Percentiles rank a stretch among this genome's conserved stretches.
Evolutionary conservation across 2,329 filamentous ascomycete species (phyloP).

Genomic region (Sclerotinia minor): DNA sequence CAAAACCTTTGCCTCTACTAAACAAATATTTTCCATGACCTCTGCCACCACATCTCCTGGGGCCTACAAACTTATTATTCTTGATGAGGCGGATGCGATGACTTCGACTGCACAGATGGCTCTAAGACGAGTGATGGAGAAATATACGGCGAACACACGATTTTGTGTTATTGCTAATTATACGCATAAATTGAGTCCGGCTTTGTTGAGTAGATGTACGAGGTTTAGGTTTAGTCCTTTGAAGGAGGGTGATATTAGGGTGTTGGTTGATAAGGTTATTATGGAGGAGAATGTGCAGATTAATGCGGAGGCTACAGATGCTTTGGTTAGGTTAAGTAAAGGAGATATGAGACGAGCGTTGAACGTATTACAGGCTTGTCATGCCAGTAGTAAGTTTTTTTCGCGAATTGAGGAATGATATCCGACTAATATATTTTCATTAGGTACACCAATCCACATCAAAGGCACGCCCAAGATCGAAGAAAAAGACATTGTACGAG

Average conservation of each 20-base stretch:
- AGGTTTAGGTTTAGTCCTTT: slow-evolving; percentile 93
- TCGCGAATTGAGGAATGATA: background rate
- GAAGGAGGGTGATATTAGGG: slow-evolving; percentile 82
- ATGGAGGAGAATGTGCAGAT: slow-evolving; percentile 85
- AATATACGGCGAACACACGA: slow-evolving; percentile 95
- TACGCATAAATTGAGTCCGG: slow-evolving; percentile 94
- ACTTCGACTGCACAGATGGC: slow-evolving; percentile 99
- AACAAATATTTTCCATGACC: slow-evolving; percentile 85
- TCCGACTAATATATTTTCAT: slow-evolving; percentile 24
- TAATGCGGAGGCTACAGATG: slow-evolving; percentile 74
- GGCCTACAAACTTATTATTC: slow-evolving; percentile 90
- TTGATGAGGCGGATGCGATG: slow-evolving; percentile 99
- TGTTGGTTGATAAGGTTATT: slow-evolving; percentile 85
- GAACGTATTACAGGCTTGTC: slow-evolving; percentile 94
- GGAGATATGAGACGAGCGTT: slow-evolving; percentile 94
- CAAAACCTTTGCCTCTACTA: slow-evolving; percentile 97
- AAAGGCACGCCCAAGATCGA: slow-evolving; percentile 60
- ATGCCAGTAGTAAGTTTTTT: slow-evolving; percentile 74
- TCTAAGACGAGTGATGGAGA: slow-evolving; percentile 94
- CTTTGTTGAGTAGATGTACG: slow-evolving; percentile 88
- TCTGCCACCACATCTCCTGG: slow-evolving; percentile 57
- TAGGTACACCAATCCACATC: slow-evolving; percentile 68
- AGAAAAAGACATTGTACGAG: slow-evolving; percentile 68
- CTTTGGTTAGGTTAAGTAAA: slow-evolving; percentile 82
- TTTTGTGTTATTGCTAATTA: slow-evolving; percentile 99